These are phyloP conservation scores for Pseudonectria buxi DNA, from an alignment of 2,329 filamentous ascomycete species.

Conservation along the genomic window DNA sequence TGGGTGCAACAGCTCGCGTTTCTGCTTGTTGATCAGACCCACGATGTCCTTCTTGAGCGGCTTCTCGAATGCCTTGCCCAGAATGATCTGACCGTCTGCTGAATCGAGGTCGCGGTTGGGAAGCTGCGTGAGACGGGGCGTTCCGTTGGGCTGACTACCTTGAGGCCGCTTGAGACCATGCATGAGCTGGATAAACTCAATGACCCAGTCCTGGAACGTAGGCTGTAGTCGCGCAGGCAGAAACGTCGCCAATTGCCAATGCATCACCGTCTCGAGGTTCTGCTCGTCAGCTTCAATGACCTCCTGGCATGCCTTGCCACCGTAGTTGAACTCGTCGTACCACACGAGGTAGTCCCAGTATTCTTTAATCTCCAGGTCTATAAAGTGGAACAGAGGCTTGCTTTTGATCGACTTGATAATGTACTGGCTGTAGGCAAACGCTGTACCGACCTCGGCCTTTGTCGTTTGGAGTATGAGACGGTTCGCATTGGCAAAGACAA, in stretches of 20 bases:
- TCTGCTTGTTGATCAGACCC: constrained; percentile 74
- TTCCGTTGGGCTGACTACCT: constrained; percentile 43
- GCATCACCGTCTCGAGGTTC: constrained; percentile 85
- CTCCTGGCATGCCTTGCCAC: constrained; percentile 82
- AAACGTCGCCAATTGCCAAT: constrained; percentile 95
- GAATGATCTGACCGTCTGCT: constrained; percentile 56
- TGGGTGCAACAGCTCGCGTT: constrained; percentile 81
- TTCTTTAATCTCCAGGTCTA: constrained; percentile 94
- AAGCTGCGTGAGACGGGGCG: constrained; percentile 52
- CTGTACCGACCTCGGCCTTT: constrained; percentile 93
- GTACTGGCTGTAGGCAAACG: constrained; percentile 94
- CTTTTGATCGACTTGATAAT: constrained; percentile 95
- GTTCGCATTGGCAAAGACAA: constrained; percentile 90
- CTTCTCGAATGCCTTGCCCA: constrained; percentile 79
- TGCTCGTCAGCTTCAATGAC: constrained; percentile 69
- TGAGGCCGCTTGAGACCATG: constrained; percentile 70
- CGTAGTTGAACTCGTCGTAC: constrained; percentile 99
- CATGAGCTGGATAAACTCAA: constrained; percentile 95
- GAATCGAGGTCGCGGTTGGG: constrained; percentile 53
- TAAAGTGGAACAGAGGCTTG: constrained; percentile 93
- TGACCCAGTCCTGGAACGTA: constrained; percentile 84
- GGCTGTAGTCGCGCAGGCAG: constrained; percentile 73
- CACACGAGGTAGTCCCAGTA: constrained; percentile 99
- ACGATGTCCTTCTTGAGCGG: constrained; percentile 85
- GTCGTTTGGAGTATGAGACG: constrained; percentile 89